Evolutionary conservation across 169 alveolate species (phyloP), one percentile per base, ranked within the genome.

Genomic region (Miamiensis avidus): DNA sequence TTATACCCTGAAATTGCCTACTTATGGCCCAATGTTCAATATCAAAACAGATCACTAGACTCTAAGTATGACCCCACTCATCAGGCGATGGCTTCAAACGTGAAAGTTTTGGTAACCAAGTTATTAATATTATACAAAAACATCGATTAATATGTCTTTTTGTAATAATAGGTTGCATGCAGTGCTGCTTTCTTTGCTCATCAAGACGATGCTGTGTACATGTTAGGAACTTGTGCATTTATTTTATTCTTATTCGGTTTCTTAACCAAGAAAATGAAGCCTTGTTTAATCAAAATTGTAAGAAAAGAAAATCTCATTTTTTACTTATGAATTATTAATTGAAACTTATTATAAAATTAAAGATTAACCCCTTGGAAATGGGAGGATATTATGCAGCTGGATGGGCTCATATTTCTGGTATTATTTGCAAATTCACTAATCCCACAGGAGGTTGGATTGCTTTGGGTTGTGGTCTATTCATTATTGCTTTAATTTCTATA

Each of bases 21-120:
- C 76, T 79, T 79, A 65, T 79, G 84, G 84, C 84, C 84, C 1
- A 34, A 79, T 29, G 84, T 79, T 64, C 29, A 79, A 29, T 79
- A 49, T 72, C 64, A 79, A 49, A 79, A 79, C 29, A 34, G 76
- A 49, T n/a, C 84, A n/a, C 20, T 49, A 64, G 84, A 79, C 64
- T 79, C 64, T 16, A 79, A 76, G 64, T 79, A 79, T 79, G 84
- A 79, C 20, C 75, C 84, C n/a, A 79, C 84, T 64, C 64, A 79
- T 79, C 29, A 29, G 1, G 84, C 65, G n/a, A 79, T 79, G 27
- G n/a, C 77, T n/a, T 15, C 30, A 20, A n/a, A 79, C 29, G 76
- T 79, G 0, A 79, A 65, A 65, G 30, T 79, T 72, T 28, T 34
- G 4, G 64, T 79, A 49, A 49, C 20, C 20, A 11, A 49, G 20